Evolutionary conservation across 306 rosid species (phyloP).

Genomic region (Quercus cerris): DNA sequence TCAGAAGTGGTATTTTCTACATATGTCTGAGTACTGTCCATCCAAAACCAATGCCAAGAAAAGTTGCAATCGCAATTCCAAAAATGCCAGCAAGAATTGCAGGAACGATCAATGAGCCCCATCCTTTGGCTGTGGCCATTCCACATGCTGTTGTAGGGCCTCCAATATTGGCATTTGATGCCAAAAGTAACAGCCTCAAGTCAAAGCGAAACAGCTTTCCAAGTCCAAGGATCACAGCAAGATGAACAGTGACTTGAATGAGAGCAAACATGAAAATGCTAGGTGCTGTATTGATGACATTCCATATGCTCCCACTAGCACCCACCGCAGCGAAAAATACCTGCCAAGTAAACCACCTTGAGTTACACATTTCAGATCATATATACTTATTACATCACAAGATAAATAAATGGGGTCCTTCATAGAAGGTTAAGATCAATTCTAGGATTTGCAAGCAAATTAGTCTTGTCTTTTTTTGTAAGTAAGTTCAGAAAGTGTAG

Average conservation of each 20-base stretch:
- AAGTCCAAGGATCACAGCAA: slow-evolving; percentile 48
- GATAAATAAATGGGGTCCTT: background rate
- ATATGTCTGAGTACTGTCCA: slow-evolving; percentile 46
- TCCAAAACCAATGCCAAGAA: slow-evolving; percentile 66
- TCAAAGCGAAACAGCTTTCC: slow-evolving; percentile 62
- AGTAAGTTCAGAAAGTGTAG: background rate
- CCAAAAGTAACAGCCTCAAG: slow-evolving; percentile 55
- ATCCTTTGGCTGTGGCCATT: slow-evolving; percentile 74
- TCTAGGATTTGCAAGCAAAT: background rate
- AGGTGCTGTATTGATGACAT: slow-evolving; percentile 57
- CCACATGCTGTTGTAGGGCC: slow-evolving; percentile 89
- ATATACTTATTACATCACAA: background rate
- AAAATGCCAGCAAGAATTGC: slow-evolving; percentile 71
- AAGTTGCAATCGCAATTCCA: slow-evolving; percentile 63
- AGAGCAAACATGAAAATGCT: slow-evolving; percentile 65
- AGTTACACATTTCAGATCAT: background rate
- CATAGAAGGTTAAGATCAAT: background rate
- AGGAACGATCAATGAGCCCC: slow-evolving; percentile 71
- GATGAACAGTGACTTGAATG: slow-evolving; percentile 69
- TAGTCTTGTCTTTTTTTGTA: background rate
- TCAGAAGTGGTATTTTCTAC: slow-evolving; percentile 12
- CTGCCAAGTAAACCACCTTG: slow-evolving; percentile 20
- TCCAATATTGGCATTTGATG: slow-evolving; percentile 83
- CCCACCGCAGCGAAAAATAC: slow-evolving; percentile 66
- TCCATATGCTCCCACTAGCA: slow-evolving; percentile 69